Evolutionary conservation across 805 yeast genomes (phyloP).

Genomic region (Yamadazyma sp.): DNA sequence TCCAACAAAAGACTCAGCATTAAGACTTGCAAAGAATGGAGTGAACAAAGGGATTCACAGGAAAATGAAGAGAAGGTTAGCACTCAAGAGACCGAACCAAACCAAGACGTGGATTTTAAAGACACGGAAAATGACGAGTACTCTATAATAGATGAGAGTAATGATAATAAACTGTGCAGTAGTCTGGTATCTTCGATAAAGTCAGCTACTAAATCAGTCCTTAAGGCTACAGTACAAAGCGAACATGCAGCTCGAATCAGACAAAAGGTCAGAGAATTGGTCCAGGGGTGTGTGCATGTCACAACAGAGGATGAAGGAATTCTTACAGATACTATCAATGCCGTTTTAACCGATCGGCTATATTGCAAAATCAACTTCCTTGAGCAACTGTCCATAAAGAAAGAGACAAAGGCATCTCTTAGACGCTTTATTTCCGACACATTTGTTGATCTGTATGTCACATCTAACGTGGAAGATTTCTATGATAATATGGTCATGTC

Average conservation of each 20-base stretch:
- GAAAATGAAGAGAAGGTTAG: too few relatives aligned
- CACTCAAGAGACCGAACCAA: too few relatives aligned
- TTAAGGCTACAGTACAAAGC: neutral
- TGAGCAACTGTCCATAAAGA: neutral
- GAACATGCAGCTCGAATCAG: neutral
- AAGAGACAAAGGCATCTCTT: neutral
- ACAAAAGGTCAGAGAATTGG: neutral
- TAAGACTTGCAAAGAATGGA: too few relatives aligned
- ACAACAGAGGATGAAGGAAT: constrained; percentile 6
- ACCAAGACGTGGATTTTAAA: too few relatives aligned
- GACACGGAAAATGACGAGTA: too few relatives aligned
- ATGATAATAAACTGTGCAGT: neutral
- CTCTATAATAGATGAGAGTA: too few relatives aligned
- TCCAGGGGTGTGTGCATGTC: constrained; percentile 1
- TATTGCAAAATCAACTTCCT: constrained; percentile 2
- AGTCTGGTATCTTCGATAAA: neutral
- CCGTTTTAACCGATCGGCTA: constrained; percentile 3
- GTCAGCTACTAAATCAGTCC: neutral
- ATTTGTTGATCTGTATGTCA: constrained; percentile 1
- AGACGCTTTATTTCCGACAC: neutral
- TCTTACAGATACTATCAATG: constrained; percentile 4
- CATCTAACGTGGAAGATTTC: constrained; percentile 1
- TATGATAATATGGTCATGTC: constrained; percentile 2
- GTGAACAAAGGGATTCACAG: too few relatives aligned
- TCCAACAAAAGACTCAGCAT: neutral